Conservation (phyloP, 2,329 filamentous ascomycete genomes). For the Aureobasidium sp. region DNA sequence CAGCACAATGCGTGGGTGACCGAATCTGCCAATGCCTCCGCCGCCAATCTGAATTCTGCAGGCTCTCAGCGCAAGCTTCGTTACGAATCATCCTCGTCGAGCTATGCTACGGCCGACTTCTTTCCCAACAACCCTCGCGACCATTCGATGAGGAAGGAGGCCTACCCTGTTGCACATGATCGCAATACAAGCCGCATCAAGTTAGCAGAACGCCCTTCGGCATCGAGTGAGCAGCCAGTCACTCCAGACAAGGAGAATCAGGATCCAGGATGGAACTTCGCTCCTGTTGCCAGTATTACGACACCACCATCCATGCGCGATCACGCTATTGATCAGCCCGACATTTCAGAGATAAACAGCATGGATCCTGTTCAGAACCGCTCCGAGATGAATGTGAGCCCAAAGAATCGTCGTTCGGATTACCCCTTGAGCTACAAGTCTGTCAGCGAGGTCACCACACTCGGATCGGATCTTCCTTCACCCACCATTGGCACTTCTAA, state of each 20-base stretch:
- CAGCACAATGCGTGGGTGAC: slow-evolving; percentile 16
- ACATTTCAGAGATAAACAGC: background rate
- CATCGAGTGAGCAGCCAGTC: slow-evolving; percentile 15
- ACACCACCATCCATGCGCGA: background rate
- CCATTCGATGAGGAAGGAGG: slow-evolving; percentile 30
- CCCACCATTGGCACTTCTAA: background rate
- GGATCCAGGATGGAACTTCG: slow-evolving; percentile 21
- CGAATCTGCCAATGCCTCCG: slow-evolving; percentile 3
- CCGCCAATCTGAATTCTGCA: background rate
- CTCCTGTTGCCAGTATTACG: slow-evolving; percentile 15
- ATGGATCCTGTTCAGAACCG: slow-evolving; percentile 16
- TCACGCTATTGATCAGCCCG: background rate
- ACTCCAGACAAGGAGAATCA: slow-evolving; percentile 21
- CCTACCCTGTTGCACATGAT: slow-evolving; percentile 19
- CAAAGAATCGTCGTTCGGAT: slow-evolving; percentile 15
- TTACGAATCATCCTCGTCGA: slow-evolving; percentile 29
- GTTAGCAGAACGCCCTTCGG: background rate
- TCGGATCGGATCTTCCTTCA: background rate
- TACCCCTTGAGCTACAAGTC: slow-evolving; percentile 2
- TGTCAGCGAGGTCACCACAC: slow-evolving; percentile 1
- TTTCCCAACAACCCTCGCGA: slow-evolving; percentile 33
- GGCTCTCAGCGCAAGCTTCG: slow-evolving; percentile 12
- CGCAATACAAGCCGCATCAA: background rate
- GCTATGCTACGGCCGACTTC: slow-evolving; percentile 33
- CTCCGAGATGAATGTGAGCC: slow-evolving; percentile 17